These are phyloP conservation scores for Ceratopteris richardii DNA, from an alignment of 75 land plant genomes.

Conservation along the genomic window DNA sequence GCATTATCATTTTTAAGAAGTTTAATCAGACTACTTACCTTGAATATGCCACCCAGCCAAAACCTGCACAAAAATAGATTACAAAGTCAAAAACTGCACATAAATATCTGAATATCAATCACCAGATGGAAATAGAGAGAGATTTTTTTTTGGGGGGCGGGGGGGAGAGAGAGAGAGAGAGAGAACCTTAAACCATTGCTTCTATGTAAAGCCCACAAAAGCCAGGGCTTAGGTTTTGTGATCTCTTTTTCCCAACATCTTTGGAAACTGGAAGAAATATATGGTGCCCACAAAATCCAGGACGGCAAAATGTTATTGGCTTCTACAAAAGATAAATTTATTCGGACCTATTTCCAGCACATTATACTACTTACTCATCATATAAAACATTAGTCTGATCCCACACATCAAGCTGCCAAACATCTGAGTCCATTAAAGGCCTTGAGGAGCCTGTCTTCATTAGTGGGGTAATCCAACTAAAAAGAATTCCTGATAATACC, in stretches of 20 bases:
- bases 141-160: too few species aligned
- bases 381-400: conserved; percentile 71
- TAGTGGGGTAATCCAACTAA: conserved; percentile 89
- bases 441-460: conserved; percentile 67
- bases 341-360: too few species aligned
- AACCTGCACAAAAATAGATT: conserved; percentile 39
- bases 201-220: conserved; percentile 60
- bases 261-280: conserved; percentile 41
- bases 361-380: conserved; percentile 28
- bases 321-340: too few species aligned
- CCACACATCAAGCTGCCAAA: conserved; percentile 93
- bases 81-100: background rate
- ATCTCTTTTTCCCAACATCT: conserved; percentile 66
- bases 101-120: background rate
- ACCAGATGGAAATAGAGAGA: too few species aligned
- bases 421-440: conserved; percentile 75
- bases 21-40: too few species aligned
- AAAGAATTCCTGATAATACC: conserved; percentile 55
- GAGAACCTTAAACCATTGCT: conserved; percentile 85
- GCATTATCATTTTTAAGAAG: conserved; percentile 3
- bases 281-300: too few species aligned
- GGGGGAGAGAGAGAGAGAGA: too few species aligned
- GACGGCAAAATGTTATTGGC: too few species aligned
- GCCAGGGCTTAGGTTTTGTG: conserved; percentile 75
- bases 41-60: conserved; percentile 89